Base-by-base conservation (phyloP, 495 filamentous ascomycete species). In the Parmelia sp. region DNA sequence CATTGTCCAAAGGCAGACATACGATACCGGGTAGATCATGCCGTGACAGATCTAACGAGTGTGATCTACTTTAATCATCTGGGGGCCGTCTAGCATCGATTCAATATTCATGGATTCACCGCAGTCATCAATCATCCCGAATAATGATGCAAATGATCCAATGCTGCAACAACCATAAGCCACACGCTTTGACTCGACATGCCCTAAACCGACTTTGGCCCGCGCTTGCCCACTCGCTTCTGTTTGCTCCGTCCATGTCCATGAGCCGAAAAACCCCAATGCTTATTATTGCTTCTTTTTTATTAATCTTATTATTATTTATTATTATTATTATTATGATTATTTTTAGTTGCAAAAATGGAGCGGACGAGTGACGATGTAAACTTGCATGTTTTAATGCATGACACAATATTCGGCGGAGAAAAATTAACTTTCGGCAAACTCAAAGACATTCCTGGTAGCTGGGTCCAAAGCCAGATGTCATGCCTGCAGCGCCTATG, bases 381-480 rank as follows among this genome's bases (percentile, higher is more conserved):
- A 23, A 2, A 21, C 14, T 44, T 21, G 19, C 4, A 23, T 5
- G n/a, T 29, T 14, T 27, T 27, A 27, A 55, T 55, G 51, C 51
- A 55, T 55, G 29, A 55, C 51, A 55, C 27, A 55, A 33, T 25
- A 12, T 55, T 55, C 17, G 51, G 17, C 51, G 51, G 51, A 55
- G 29, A 55, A 31, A 55, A 9, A 19, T 55, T 55, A 10, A 55
- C 27, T 55, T 55, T 33, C 51, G 51, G 51, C 29, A 55, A 31
- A 55, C 15, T 8, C 6, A 55, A 55, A 33, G 51, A 55, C 51
- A 55, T 55, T 53, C 51, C 51, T 11, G 51, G 51, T 55, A 55
- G 51, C 51, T 55, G 51, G 51, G 51, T 55, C 51, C 51, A 29
- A 55, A 55, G 51, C 49, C 51, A 55, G 51, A 55, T 55, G 51